Percentiles rank a stretch among this genome's conserved stretches.
Evolutionary conservation across 2,329 filamentous ascomycete genomes (phyloP).

Genomic region (Ceratocystis harringtonii): DNA sequence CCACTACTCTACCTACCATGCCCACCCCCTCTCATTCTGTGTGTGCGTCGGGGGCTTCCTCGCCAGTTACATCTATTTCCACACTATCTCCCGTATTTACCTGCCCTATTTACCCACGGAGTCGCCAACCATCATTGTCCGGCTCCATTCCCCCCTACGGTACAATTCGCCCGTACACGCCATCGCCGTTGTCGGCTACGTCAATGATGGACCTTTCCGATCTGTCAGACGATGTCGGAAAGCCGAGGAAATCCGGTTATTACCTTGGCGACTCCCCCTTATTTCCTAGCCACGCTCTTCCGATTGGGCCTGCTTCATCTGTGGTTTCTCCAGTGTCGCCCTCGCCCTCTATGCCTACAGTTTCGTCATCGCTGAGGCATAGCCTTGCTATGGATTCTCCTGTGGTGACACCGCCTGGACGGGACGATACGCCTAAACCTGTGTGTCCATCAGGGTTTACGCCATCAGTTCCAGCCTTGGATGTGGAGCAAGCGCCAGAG

Average conservation of each 20-base stretch:
- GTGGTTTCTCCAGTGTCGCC: background rate
- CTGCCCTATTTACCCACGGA: background rate
- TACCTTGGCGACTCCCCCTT: constrained; percentile 5
- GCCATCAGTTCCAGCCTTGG: background rate
- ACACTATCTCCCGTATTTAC: background rate
- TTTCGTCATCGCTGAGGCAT: background rate
- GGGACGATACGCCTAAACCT: background rate
- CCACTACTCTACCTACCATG: constrained; percentile 8
- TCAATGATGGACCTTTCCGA: background rate
- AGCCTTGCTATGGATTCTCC: background rate
- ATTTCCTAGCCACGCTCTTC: background rate
- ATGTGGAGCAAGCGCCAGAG: background rate
- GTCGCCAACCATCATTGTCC: constrained; percentile 1
- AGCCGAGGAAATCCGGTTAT: background rate
- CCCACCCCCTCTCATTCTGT: constrained; percentile 14
- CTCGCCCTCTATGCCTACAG: background rate
- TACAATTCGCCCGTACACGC: constrained; percentile 9
- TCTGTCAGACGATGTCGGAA: background rate
- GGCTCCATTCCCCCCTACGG: background rate
- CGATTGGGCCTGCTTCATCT: background rate
- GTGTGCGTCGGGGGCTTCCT: constrained; percentile 11
- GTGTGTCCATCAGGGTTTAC: background rate
- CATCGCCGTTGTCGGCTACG: constrained; percentile 13
- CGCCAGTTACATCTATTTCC: constrained; percentile 8
- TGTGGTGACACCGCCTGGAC: background rate